Conservation (phyloP, 768 basidiomycete species). For the Hericium erinaceus region DNA sequence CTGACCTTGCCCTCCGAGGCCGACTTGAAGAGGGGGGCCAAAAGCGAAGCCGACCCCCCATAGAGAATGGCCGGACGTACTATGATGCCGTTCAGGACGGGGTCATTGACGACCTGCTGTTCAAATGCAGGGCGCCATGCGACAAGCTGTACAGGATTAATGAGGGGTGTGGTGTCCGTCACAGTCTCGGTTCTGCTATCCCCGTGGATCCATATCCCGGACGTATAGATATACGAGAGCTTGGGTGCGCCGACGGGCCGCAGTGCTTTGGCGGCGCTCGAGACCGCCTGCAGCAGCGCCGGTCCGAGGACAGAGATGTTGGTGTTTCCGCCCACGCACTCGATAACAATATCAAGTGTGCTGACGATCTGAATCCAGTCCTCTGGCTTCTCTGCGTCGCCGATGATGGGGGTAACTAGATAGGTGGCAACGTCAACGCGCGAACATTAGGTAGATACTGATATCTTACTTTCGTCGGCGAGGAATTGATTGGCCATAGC, state of each 20-base stretch:
- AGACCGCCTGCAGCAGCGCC: slow-evolving; percentile 18
- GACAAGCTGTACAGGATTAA: slow-evolving; percentile 9
- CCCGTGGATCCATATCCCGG: slow-evolving; percentile 36
- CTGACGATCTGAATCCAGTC: slow-evolving; percentile 18
- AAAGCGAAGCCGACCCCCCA: slow-evolving; percentile 31
- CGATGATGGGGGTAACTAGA: not conserved
- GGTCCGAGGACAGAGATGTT: slow-evolving; percentile 14
- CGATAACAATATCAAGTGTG: slow-evolving; percentile 27
- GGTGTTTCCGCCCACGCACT: slow-evolving; percentile 18
- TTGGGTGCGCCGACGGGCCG: slow-evolving; percentile 27
- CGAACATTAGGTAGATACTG: slow-evolving; percentile 8
- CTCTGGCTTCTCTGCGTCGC: not conserved
- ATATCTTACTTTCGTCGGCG: slow-evolving; percentile 30
- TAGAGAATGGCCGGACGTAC: slow-evolving; percentile 35
- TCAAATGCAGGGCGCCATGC: slow-evolving; percentile 28
- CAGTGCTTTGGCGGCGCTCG: slow-evolving; percentile 16
- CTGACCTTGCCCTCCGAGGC: slow-evolving; percentile 24
- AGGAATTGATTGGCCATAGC: slow-evolving; percentile 25
- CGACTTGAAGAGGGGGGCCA: slow-evolving; percentile 24
- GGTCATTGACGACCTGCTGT: slow-evolving; percentile 21
- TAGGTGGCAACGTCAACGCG: not conserved
- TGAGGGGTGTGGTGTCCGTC: slow-evolving; percentile 26
- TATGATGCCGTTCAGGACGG: slow-evolving; percentile 32
- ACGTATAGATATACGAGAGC: slow-evolving; percentile 35
- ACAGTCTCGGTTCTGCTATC: slow-evolving; percentile 25